Base-by-base conservation (phyloP, 2,329 filamentous ascomycete genomes). In the Aurifilum marmelostoma region DNA sequence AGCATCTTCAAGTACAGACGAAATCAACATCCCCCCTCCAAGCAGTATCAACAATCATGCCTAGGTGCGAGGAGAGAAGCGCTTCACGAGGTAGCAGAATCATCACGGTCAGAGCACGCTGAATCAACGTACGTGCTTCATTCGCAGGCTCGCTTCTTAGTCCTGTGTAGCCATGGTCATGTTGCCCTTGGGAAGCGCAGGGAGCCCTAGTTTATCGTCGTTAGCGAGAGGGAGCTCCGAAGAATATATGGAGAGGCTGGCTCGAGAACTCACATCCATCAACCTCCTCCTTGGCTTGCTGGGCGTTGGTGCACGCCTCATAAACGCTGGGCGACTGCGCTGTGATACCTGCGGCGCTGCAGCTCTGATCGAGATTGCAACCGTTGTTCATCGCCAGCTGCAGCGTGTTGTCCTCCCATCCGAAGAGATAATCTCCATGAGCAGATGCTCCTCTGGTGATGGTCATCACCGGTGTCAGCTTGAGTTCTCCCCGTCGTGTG, bases 341-440 rank as follows among this genome's bases (percentile, higher is more conserved):
- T 62, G 79, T 81, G 75, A 85, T 80, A 47, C 80, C 81, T 67
- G 81, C 81, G 32, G 75, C 74, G 43, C 79, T 73, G 75, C 83
- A 83, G 78, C 80, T 77, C 60, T 76, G 73, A 80, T 85, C 82
- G 64, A 83, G 80, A 74, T 83, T 83, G 77, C 82, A 84, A 71
- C 72, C 73, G 72, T 79, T 80, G 76, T 83, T 81, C 81, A 83
- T 82, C 73, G 81, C 80, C 76, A 77, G 81, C 75, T 85, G 83
- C 61, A 85, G 80, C 12, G 80, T 76, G 74, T 84, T 77, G 70
- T 78, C 81, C 74, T 84, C 81, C 83, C 83, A 85, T 68, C 83
- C 83, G 74, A 85, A 85, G 71, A 85, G 75, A 74, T 85, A 85
- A 75, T 85, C 83, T 32, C 82, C 83, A 75, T 85, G 83, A 27